Base-by-base conservation (phyloP, 805 yeast species). In the Wickerhamiella qilinensis region DNA sequence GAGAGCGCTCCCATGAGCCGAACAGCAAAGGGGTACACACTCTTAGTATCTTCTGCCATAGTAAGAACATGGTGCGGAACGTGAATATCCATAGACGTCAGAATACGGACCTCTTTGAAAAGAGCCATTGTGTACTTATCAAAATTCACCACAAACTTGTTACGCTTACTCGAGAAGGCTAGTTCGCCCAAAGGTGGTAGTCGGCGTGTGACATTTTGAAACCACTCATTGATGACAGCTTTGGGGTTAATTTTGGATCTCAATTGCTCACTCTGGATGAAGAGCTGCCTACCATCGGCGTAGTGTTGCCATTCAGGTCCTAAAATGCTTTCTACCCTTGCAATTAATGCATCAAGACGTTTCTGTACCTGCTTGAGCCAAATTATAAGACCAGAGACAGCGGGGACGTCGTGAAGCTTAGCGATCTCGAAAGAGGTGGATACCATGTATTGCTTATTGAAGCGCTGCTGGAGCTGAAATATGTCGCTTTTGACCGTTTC, bases 211-310 rank as follows among this genome's bases (percentile, higher is more conserved):
- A 58, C 53, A 1, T 55, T 48, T 1, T 43, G 37, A 0, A 69
- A 36, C 91, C 93, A 84, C 2, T 53, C 49, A 0, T 62, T 55
- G 37, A 65, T 68, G 0, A 68, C 46, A 0, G 20, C 35, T 16
- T 64, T 55, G 0, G 72, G 51, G 36, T 76, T 62, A 9, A 75
- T 54, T 35, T 65, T 69, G 19, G 60, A 55, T n/a, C 62, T 48
- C 35, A 80, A 60, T 0, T 60, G 54, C 2, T 53, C 46, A 19
- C 71, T 63, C 42, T 73, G 81, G 1, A 60, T 53, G 9, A 67
- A 60, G 1, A 88, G 68, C 43, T 67, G 70, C 38, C 65, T 68
- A 0, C 94, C 95, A 38, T 76, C 84, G 2, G 76, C 68, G 41
- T 71, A 73, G 8, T 63, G 57, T 17, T 54, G 58, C 86, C 86